A percentile compares a stretch with the other conserved stretches of the same genome.
These are phyloP conservation scores for Clitopilus hobsonii DNA, from an alignment of 768 basidiomycete genomes.

Conservation along the genomic window DNA sequence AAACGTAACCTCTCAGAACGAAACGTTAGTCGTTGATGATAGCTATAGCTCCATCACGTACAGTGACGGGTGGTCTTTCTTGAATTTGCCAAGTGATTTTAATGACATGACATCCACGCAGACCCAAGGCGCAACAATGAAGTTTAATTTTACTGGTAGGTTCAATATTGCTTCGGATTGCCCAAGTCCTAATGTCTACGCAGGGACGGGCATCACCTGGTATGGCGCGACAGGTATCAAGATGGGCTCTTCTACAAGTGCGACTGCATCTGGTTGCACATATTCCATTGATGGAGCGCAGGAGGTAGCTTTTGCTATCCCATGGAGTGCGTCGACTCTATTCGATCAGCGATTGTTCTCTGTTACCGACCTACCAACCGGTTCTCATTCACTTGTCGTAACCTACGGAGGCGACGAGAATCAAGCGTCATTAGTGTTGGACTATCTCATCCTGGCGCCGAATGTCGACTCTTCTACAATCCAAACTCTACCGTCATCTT, in stretches of 20 bases:
- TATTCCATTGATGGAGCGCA: slow-evolving; percentile 20
- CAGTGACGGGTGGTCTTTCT: slow-evolving; percentile 15
- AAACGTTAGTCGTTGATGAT: slow-evolving; percentile 13
- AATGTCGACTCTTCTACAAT: background rate
- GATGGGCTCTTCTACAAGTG: slow-evolving; percentile 8
- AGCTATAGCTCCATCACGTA: slow-evolving; percentile 12
- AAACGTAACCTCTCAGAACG: slow-evolving; percentile 7
- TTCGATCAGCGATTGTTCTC: slow-evolving; percentile 17
- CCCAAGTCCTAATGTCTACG: background rate
- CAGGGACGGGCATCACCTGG: slow-evolving; percentile 21
- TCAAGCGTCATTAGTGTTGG: slow-evolving; percentile 15
- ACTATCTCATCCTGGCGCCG: slow-evolving; percentile 5
- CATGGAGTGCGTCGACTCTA: slow-evolving; percentile 8
- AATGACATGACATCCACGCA: slow-evolving; percentile 12
- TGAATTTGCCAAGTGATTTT: too few species aligned
- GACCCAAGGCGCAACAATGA: background rate
- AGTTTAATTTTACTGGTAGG: background rate
- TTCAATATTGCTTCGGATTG: too few species aligned
- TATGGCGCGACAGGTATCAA: slow-evolving; percentile 15
- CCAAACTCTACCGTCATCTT: too few species aligned
- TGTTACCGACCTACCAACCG: slow-evolving; percentile 9
- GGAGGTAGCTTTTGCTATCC: slow-evolving; percentile 14
- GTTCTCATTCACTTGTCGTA: slow-evolving; percentile 16
- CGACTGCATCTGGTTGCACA: slow-evolving; percentile 10
- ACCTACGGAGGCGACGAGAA: slow-evolving; percentile 10